Evolutionary conservation across 2,329 filamentous ascomycete species (phyloP), one percentile per base, ranked within the genome.

Genomic region (Fusarium brachygibbosum): DNA sequence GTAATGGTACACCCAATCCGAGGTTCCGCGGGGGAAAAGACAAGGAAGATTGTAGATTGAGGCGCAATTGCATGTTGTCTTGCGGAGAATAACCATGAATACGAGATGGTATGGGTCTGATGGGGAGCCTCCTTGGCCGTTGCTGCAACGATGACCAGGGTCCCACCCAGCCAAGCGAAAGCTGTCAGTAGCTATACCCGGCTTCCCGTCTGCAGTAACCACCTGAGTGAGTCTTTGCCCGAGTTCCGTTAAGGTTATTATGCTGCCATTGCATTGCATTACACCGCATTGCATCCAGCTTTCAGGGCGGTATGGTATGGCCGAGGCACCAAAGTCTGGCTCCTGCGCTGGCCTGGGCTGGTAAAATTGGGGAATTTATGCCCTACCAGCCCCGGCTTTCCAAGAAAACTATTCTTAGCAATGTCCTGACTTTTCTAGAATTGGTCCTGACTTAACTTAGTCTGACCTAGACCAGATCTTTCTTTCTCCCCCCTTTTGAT

Each of bases 361-460:
- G 28, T 49, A 64, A 58, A 58, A 64, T 50, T 50, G 42, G 51
- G 8, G 35, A 31, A 19, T 49, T 51, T 28, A 50, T 56, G 44
- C 54, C 28, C 13, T 19, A 14, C 34, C 34, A 55, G 34, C 45
- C 41, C 58, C 59, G 19, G 40, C 16, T 44, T 44, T 28, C 6
- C 23, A 44, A 19, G 17, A 45, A 42, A 19, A 13, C 25, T 45
- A 45, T 45, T 45, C 28, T 45, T 45, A 45, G 42, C 29, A 21
- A 1, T 14, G n/a, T 45, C n/a, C n/a, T 19, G 42, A 45, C 42
- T 45, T 45, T 65, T 65, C 60, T 48, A 65, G 60, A 63, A 63
- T n/a, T 10, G 11, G 35, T 46, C 38, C 3, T 25, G 13, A 19
- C 21, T 50, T 51, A 51, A 10, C 40, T 35, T 5, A 34, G 25